Evolutionary conservation across 768 basidiomycete species (phyloP).

Genomic region (Rhodotorula sphaerocarpa): DNA sequence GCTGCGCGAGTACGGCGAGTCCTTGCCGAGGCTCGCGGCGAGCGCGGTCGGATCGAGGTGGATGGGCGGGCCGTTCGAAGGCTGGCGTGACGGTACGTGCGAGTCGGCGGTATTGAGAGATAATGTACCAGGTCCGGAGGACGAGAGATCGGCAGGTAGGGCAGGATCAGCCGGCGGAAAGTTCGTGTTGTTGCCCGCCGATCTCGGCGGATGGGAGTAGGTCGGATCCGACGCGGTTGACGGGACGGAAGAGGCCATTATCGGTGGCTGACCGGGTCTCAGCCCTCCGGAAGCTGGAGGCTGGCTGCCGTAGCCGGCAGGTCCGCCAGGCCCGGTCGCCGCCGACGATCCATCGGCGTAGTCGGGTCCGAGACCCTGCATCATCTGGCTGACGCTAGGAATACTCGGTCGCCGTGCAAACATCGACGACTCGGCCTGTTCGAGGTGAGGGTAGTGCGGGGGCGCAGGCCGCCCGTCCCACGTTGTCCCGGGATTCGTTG

Average conservation of each 20-base stretch:
- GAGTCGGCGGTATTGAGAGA: too few relatives aligned
- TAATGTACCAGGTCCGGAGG: too few relatives aligned
- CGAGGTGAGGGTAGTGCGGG: neutral
- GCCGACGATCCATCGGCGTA: neutral
- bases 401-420: constrained; percentile 27
- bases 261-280: neutral
- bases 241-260: constrained; percentile 8
- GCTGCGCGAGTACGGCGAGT: constrained; percentile 79
- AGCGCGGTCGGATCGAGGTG: constrained; percentile 19
- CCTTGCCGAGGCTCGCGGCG: constrained; percentile 3
- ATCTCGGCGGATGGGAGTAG: neutral
- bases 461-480: constrained; percentile 7
- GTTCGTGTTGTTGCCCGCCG: too few relatives aligned
- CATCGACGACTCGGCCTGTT: neutral
- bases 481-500: neutral
- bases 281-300: neutral
- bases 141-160: too few relatives aligned
- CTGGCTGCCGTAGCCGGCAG: too few relatives aligned
- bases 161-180: too few relatives aligned
- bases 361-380: constrained; percentile 16
- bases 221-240: constrained; percentile 1
- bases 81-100: neutral
- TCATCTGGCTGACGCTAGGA: constrained; percentile 27
- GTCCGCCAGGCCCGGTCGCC: constrained; percentile 2
- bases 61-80: constrained; percentile 2